Evolutionary conservation across 2,329 filamentous ascomycete genomes (phyloP).

Genomic region (Hymenoscyphus infarciens): DNA sequence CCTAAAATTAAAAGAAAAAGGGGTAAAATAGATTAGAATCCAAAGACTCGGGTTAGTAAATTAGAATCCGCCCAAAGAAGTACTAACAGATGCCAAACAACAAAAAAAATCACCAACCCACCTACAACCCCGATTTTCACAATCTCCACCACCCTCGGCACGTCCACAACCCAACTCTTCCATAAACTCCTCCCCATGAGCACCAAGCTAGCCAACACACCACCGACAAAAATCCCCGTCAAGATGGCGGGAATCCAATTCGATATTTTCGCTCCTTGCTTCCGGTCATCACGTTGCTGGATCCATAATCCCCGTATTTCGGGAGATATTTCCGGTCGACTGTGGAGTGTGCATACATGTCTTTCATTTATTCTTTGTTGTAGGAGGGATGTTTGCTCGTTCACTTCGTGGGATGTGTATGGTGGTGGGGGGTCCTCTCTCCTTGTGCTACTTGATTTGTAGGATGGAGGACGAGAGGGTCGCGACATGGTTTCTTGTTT

Average conservation of each 20-base stretch:
- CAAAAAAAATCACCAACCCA: neutral
- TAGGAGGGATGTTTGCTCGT: too few species aligned
- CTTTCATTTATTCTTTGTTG: too few species aligned
- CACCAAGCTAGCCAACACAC: neutral
- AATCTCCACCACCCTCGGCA: neutral
- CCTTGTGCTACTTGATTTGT: too few species aligned
- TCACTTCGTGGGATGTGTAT: too few species aligned
- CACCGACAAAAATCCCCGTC: neutral
- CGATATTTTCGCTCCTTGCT: too few species aligned
- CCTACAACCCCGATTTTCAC: conserved; percentile 8
- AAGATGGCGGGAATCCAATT: neutral
- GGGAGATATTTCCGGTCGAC: too few species aligned
- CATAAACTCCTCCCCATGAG: conserved; percentile 17
- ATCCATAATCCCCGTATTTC: too few species aligned
- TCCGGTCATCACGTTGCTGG: too few species aligned
- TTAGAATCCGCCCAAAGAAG: neutral
- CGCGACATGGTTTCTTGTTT: too few species aligned
- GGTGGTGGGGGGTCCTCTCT: too few species aligned
- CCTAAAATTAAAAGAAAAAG: neutral
- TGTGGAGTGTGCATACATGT: too few species aligned
- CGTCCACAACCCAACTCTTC: neutral
- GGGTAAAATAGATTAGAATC: neutral
- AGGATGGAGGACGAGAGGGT: too few species aligned
- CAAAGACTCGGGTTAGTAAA: neutral
- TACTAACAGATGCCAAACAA: neutral